Evolutionary conservation across 2,329 filamentous ascomycete species (phyloP).

Genomic region (Simplicillium aogashimaense): DNA sequence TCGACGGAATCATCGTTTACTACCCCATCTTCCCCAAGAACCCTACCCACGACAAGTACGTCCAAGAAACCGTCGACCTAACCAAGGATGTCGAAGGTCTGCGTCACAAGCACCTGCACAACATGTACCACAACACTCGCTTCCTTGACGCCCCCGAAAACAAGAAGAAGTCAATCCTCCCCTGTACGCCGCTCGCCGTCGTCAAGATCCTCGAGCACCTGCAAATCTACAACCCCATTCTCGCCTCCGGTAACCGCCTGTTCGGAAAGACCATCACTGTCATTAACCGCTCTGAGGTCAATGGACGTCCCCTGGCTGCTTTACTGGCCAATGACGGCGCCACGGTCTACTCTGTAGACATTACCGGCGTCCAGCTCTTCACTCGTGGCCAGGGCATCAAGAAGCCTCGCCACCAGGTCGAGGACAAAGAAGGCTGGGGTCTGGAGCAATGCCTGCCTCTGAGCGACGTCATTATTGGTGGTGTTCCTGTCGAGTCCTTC

Average conservation of each 20-base stretch:
- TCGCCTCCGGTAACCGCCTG: slow-evolving; percentile 85
- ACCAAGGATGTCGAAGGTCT: slow-evolving; percentile 94
- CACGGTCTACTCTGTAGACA: slow-evolving; percentile 87
- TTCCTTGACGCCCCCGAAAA: slow-evolving; percentile 75
- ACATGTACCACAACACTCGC: slow-evolving; percentile 98
- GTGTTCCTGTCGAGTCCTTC: slow-evolving; percentile 79
- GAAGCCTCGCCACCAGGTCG: slow-evolving; percentile 76
- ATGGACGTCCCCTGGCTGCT: slow-evolving; percentile 84
- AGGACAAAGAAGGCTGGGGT: slow-evolving; percentile 70
- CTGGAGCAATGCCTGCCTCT: slow-evolving; percentile 74
- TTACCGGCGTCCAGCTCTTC: slow-evolving; percentile 86
- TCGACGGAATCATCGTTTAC: slow-evolving; percentile 94
- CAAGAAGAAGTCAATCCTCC: slow-evolving; percentile 80
- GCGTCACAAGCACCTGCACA: slow-evolving; percentile 88
- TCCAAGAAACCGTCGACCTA: slow-evolving; percentile 87
- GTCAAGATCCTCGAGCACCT: slow-evolving; percentile 96
- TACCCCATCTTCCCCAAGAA: slow-evolving; percentile 86
- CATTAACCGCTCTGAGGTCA: slow-evolving; percentile 93
- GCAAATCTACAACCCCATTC: slow-evolving; percentile 90
- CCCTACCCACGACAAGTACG: slow-evolving; percentile 81
- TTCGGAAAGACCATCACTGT: slow-evolving; percentile 93
- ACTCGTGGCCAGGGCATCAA: slow-evolving; percentile 81
- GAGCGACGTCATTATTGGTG: slow-evolving; percentile 90
- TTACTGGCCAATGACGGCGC: slow-evolving; percentile 94
- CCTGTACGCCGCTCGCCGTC: slow-evolving; percentile 89